Base-by-base conservation (phyloP, 345 rosid genomes). In the Kernera saxatilis region DNA sequence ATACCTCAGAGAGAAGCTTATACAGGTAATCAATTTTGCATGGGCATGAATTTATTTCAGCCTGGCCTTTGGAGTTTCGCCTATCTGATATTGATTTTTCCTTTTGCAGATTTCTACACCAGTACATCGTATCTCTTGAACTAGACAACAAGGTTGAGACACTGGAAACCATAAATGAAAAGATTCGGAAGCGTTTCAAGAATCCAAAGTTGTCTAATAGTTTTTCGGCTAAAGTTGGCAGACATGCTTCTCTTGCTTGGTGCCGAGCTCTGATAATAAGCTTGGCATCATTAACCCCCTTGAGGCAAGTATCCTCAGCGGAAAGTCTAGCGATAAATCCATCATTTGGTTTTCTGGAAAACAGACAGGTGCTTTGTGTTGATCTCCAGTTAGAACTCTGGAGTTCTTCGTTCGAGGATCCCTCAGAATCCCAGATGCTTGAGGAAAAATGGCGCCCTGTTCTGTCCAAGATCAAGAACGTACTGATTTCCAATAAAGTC, bases 241-340 rank as follows among this genome's bases (percentile, higher is more conserved):
- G 84, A 77, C 97, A 88, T 82, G 96, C 96, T 70, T 91, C 99
- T 50, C 73, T 87, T 71, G 89, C 99, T 70, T 94, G 97, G 99
- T 85, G 95, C 65, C 84, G 96, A 74, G 82, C 86, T 67, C 88
- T 91, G 41, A 82, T 91, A 40, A 69, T 83, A 70, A 78, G 82
- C 71, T 81, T 94, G 81, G 96, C 99, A 41, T 77, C 64, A 54
- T 87, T 94, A 78, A 91, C 97, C 14, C 95, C 91, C 1, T 55
- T 80, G 33, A 82, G 74, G 67, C 71, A 80, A 75, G 79, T 78
- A 71, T 79, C 73, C 52, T 67, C 82, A 59, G 73, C 37, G 45
- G 96, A 84, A 74, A 59, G 36, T 74, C 82, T 69, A 66, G 77
- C 65, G 41, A 79, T 71, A 64, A 76, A 70, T 77, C 73, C 50